Evolutionary conservation across 148 eudicot genomes (phyloP).

Genomic region (Amaranthus hypochondriacus): DNA sequence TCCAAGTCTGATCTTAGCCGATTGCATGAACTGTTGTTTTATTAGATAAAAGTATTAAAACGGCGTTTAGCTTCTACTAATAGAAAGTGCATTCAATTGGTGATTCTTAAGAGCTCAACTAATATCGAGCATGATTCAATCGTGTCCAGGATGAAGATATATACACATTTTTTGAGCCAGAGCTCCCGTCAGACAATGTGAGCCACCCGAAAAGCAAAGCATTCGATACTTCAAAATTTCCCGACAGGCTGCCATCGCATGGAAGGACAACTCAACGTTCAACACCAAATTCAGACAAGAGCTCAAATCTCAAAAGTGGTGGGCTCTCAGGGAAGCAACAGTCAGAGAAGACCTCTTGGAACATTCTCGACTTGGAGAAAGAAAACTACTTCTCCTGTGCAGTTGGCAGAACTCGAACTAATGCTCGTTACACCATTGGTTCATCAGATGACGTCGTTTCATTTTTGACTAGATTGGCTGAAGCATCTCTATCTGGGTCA

Average conservation of each 20-base stretch:
- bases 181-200: slow-evolving; percentile 62
- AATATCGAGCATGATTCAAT: neutral
- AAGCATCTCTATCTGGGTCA: slow-evolving; percentile 31
- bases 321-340: slow-evolving; percentile 32
- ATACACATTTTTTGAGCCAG: slow-evolving; percentile 94
- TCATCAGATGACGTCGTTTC: slow-evolving; percentile 78
- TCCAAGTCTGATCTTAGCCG: neutral
- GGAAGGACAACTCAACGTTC: slow-evolving; percentile 34
- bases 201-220: slow-evolving; percentile 48
- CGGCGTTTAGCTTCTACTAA: no score
- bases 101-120: neutral
- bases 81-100: neutral
- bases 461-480: slow-evolving; percentile 51
- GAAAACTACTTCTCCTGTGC: slow-evolving; percentile 94
- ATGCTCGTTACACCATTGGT: slow-evolving; percentile 67
- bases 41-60: no score
- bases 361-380: slow-evolving; percentile 79
- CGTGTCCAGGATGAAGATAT: slow-evolving; percentile 79
- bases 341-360: slow-evolving; percentile 62
- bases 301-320: no score
- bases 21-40: neutral
- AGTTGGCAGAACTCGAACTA: slow-evolving; percentile 80
- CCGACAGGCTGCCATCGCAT: slow-evolving; percentile 42
- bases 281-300: neutral
- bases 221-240: slow-evolving; percentile 42